Evolutionary conservation across 257 asterid species (phyloP).

Genomic region (Nicotiana tomentosiformis): DNA sequence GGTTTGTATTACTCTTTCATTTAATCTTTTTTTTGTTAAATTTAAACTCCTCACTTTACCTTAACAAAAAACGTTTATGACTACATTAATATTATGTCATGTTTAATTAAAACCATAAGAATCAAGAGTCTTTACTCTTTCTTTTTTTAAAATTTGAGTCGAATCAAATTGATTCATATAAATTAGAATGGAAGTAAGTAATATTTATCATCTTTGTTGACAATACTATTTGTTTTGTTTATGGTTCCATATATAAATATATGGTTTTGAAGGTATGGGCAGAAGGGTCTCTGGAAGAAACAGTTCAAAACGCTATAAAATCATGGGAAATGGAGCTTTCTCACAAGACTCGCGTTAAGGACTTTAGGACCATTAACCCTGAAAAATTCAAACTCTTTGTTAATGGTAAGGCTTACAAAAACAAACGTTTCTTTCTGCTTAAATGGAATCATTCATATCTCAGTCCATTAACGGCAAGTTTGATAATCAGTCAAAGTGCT

Average conservation of each 20-base stretch:
- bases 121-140: no score
- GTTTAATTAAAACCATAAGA: no score
- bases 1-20: conserved; percentile 10
- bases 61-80: no score
- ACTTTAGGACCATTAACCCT: conserved; percentile 69
- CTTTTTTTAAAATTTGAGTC: no score
- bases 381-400: conserved; percentile 74
- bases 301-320: conserved; percentile 80
- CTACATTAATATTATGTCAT: no score
- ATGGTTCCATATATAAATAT: not conserved
- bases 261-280: conserved; percentile 58
- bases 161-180: no score
- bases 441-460: not conserved
- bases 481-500: no score
- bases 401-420: conserved; percentile 42
- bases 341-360: conserved; percentile 67
- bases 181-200: not conserved
- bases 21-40: no score
- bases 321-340: conserved; percentile 97
- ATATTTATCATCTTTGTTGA: not conserved
- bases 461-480: not conserved
- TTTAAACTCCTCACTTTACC: no score
- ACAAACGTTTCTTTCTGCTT: no score
- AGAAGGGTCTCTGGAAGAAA: conserved; percentile 78
- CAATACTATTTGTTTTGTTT: not conserved